Percentiles rank a stretch among this genome's conserved stretches.
Evolutionary conservation across 768 basidiomycete genomes (phyloP).

Genomic region (Collybia sordida): DNA sequence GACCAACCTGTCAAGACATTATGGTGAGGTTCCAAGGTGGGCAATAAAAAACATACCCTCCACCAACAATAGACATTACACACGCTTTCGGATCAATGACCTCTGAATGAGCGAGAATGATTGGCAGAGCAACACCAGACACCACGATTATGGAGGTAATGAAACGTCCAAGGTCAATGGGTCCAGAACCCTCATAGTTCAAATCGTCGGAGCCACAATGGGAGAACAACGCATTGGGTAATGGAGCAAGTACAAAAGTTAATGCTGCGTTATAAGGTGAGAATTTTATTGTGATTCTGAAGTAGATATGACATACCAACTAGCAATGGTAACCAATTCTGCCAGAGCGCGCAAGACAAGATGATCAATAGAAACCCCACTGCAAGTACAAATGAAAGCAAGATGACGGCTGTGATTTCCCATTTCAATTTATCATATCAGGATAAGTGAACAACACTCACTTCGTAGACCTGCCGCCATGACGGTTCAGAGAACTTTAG

Average conservation of each 20-base stretch:
- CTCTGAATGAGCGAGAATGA: slow-evolving; percentile 89
- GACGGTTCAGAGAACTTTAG: not conserved
- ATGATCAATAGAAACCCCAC: slow-evolving; percentile 98
- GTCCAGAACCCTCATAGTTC: slow-evolving; percentile 64
- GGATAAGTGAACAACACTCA: slow-evolving; percentile 28
- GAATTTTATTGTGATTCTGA: slow-evolving; percentile 1
- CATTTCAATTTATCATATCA: not conserved
- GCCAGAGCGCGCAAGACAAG: slow-evolving; percentile 92
- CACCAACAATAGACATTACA: slow-evolving; percentile 93
- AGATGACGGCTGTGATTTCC: slow-evolving; percentile 76
- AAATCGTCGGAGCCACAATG: slow-evolving; percentile 89
- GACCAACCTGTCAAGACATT: slow-evolving; percentile 52
- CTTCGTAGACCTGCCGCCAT: slow-evolving; percentile 77
- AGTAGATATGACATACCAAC: slow-evolving; percentile 67
- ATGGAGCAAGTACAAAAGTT: slow-evolving; percentile 92
- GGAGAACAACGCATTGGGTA: slow-evolving; percentile 94
- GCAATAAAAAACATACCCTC: slow-evolving; percentile 56
- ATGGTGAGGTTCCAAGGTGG: not conserved
- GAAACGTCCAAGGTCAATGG: slow-evolving; percentile 92
- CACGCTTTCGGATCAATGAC: slow-evolving; percentile 84
- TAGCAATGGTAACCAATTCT: slow-evolving; percentile 95
- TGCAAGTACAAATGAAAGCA: slow-evolving; percentile 96
- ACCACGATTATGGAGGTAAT: slow-evolving; percentile 89
- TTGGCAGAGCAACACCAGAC: slow-evolving; percentile 89
- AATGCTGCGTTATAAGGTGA: slow-evolving; percentile 68